Conservation (phyloP, 208 protist species). For the Trypanosoma lewisi region DNA sequence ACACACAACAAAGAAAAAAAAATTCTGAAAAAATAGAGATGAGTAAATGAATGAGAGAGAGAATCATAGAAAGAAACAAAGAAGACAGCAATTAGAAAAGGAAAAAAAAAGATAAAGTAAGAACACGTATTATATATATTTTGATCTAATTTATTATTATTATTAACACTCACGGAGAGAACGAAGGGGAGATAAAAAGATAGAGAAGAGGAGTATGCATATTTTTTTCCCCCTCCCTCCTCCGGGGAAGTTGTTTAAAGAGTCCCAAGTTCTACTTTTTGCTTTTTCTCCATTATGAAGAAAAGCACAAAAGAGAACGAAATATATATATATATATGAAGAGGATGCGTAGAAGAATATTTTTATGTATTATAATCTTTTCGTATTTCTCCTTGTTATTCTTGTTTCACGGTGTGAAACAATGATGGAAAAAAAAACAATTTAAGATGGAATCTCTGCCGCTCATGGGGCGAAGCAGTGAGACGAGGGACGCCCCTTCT, state of each 20-base stretch:
- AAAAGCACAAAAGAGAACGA: not conserved
- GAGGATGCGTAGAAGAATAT: too few relatives aligned
- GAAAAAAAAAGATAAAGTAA: conserved; percentile 5
- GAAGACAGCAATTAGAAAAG: not conserved
- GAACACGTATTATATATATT: too few relatives aligned
- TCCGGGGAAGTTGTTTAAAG: too few relatives aligned
- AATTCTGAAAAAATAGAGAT: not conserved
- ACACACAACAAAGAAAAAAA: not conserved
- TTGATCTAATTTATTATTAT: too few relatives aligned
- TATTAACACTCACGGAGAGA: too few relatives aligned
- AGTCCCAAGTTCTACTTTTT: too few relatives aligned
- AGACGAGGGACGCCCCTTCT: conserved; percentile 9
- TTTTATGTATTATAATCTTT: too few relatives aligned
- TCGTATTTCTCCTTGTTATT: too few relatives aligned
- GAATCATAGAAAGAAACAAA: conserved; percentile 13
- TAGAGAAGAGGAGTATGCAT: not conserved
- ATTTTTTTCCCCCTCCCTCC: too few relatives aligned
- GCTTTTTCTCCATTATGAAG: not conserved
- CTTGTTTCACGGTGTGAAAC: not conserved
- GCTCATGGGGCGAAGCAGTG: not conserved
- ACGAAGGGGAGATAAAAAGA: not conserved
- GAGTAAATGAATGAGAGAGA: not conserved
- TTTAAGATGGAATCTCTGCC: too few relatives aligned
- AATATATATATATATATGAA: too few relatives aligned
- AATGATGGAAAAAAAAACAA: not conserved